Base-by-base conservation (phyloP, 106 monocot species). In the Ottelia alismoides region DNA sequence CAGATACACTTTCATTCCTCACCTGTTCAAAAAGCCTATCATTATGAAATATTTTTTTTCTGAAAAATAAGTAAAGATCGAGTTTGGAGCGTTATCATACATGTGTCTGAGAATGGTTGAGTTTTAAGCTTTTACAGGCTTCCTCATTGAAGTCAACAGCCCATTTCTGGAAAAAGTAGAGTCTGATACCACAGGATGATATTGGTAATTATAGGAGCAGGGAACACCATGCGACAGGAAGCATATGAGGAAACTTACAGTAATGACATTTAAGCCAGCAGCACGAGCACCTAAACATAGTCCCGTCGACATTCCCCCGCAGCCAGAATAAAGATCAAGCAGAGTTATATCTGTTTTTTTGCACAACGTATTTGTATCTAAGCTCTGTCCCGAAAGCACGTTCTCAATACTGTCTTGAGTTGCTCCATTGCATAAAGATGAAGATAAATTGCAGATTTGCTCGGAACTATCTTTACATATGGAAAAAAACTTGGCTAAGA, bases 281-380 rank as follows among this genome's bases (percentile, higher is more conserved):
- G 45, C 27, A 40, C 71, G 74, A 63, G 93, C 83, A 58, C 93
- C 93, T 27, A 78, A 31, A 56, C 76, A 75, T 62, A 93, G 77
- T 23, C 93, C 87, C 68, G 80, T 88, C 55, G 93, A 93, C 87
- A 93, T 87, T 46, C 83, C 93, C 58, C 93, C 93, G 71, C 93
- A 93, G 52, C 93, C 93, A 68, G 74, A 77, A 72, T 80, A 93
- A 24, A 93, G 68, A 72, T 93, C 93, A 62, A 93, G 70, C 43
- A 93, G 64, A 53, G 76, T 31, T 47, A 93, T 32, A 48, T 88
- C 77, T 51, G 27, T 49, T 18, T 64, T 74, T 57, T 61, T 57
- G 25, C 44, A 51, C 20, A 57, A 51, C 24, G 1, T 44, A 48
- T 45, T 67, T 28, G 22, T 50, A 30, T 64, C 24, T n/a, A 58